These are phyloP conservation scores for Dichotomocladium elegans DNA, from an alignment of 371 early-diverging fungal genomes.

Conservation along the genomic window DNA sequence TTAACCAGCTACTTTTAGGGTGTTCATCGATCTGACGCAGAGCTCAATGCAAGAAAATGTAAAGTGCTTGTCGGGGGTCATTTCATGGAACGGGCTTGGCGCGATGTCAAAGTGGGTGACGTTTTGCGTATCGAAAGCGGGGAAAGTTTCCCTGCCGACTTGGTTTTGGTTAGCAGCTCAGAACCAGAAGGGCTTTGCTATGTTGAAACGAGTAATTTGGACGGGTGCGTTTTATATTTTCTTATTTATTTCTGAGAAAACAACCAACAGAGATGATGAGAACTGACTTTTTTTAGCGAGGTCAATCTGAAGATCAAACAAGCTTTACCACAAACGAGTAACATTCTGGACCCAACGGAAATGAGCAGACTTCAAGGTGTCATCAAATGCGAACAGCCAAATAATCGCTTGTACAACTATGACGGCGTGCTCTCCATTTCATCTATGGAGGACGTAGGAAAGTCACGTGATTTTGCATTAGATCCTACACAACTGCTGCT, in stretches of 20 bases:
- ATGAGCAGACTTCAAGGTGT: conserved; percentile 51
- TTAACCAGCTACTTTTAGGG: conserved; percentile 20
- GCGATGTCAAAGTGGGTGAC: conserved; percentile 86
- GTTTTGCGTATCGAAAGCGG: conserved; percentile 83
- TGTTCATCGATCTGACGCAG: conserved; percentile 68
- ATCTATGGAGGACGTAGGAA: conserved; percentile 43
- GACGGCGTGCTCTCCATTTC: conserved; percentile 68
- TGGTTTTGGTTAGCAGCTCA: conserved; percentile 76
- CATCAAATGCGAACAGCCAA: conserved; percentile 78
- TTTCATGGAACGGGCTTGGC: conserved; percentile 72
- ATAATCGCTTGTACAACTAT: conserved; percentile 83
- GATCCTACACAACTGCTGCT: conserved; percentile 77
- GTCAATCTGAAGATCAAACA: conserved; percentile 92
- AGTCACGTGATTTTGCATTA: conserved; percentile 57
- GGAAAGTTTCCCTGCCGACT: conserved; percentile 92
- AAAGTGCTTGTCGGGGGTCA: conserved; percentile 61
- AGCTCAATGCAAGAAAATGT: conserved; percentile 69
- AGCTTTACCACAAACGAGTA: conserved; percentile 71
- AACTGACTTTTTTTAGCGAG: conserved; percentile 54
- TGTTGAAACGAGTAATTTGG: conserved; percentile 94
- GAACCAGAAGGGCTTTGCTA: conserved; percentile 92
- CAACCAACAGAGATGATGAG: background rate
- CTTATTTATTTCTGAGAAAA: no score
- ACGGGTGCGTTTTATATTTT: conserved; percentile 61
- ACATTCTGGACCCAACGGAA: conserved; percentile 53